These are phyloP conservation scores for Malassezia slooffiae DNA, from an alignment of 1,284 basidiomycete genomes.

Conservation along the genomic window DNA sequence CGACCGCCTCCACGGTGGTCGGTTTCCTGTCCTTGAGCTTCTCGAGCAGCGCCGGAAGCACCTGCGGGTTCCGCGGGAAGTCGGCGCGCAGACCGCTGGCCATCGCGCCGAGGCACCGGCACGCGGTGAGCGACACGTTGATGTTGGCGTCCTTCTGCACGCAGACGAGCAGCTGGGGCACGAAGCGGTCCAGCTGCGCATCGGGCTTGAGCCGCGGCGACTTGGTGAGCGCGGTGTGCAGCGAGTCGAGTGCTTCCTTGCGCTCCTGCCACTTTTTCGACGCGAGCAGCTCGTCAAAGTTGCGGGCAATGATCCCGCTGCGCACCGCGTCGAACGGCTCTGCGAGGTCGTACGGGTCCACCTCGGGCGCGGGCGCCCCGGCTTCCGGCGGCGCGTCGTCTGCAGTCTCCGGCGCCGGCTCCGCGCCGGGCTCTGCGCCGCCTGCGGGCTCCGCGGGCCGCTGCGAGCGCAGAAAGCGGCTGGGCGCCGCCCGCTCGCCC, in stretches of 20 bases:
- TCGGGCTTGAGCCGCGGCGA: slow-evolving; percentile 66
- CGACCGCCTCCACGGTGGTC: slow-evolving; percentile 78
- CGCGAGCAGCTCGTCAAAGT: slow-evolving; percentile 54
- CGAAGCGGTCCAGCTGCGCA: slow-evolving; percentile 59
- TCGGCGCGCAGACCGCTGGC: slow-evolving; percentile 62
- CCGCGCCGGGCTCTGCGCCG: slow-evolving; percentile 48
- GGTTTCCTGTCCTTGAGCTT: slow-evolving; percentile 89
- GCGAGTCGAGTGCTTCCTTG: slow-evolving; percentile 70
- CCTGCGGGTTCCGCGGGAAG: slow-evolving; percentile 64
- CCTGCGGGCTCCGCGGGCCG: slow-evolving; percentile 47
- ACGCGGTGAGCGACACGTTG: slow-evolving; percentile 82
- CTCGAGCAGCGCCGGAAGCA: slow-evolving; percentile 72
- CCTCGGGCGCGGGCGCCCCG: slow-evolving; percentile 47
- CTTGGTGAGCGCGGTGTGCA: slow-evolving; percentile 61
- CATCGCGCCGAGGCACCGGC: slow-evolving; percentile 71
- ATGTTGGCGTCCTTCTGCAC: slow-evolving; percentile 87
- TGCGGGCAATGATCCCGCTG: slow-evolving; percentile 53
- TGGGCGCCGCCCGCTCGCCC: slow-evolving; percentile 65
- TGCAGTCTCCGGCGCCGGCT: not conserved
- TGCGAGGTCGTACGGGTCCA: slow-evolving; percentile 71
- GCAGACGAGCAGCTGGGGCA: slow-evolving; percentile 65
- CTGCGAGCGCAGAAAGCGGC: slow-evolving; percentile 65
- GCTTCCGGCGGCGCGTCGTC: slow-evolving; percentile 7
- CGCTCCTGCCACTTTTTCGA: slow-evolving; percentile 98
- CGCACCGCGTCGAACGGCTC: slow-evolving; percentile 70